phyloP scores from a whole-genome alignment of 2,329 filamentous ascomycete genomes.

The Fusarium dlaminii region DNA sequence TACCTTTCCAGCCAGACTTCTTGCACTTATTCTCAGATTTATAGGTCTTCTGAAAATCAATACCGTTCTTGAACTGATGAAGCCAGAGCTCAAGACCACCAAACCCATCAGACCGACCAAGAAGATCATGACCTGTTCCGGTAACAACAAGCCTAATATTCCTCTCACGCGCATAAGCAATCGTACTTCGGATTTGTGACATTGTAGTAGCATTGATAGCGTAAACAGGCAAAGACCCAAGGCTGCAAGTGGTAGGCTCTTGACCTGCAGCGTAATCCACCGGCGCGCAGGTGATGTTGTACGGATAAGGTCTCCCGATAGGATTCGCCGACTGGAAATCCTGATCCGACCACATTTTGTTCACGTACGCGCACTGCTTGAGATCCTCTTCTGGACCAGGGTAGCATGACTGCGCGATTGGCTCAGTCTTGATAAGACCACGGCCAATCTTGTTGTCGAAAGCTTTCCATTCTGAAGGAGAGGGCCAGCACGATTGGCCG shows the following conservation, averaged over 20 bases:
- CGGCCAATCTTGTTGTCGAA: slow-evolving; percentile 1
- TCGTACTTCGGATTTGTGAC: slow-evolving; percentile 3
- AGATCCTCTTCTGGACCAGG: slow-evolving; percentile 17
- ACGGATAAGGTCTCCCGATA: slow-evolving; percentile 29
- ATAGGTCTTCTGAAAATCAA: background rate
- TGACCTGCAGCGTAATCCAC: slow-evolving; percentile 17
- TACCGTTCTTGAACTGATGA: slow-evolving; percentile 23
- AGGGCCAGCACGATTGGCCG: slow-evolving; percentile 27
- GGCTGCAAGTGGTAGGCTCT: slow-evolving; percentile 16
- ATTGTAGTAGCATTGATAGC: slow-evolving; percentile 19
- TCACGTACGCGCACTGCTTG: slow-evolving; percentile 19
- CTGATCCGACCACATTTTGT: slow-evolving; percentile 32
- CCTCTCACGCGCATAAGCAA: background rate
- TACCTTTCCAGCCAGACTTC: slow-evolving; percentile 9
- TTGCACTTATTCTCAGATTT: background rate
- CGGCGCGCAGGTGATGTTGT: slow-evolving; percentile 31
- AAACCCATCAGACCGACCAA: slow-evolving; percentile 22
- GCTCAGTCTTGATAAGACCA: slow-evolving; percentile 20
- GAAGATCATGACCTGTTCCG: slow-evolving; percentile 26
- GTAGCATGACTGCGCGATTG: slow-evolving; percentile 28
- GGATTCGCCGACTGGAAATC: slow-evolving; percentile 29
- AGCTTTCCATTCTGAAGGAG: background rate
- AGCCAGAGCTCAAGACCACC: slow-evolving; percentile 28
- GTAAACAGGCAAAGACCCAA: slow-evolving; percentile 19
- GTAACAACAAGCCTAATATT: slow-evolving; percentile 21